phyloP scores from a whole-genome alignment of 176 grass and related monocot species.

The Zoysia pacifica region DNA sequence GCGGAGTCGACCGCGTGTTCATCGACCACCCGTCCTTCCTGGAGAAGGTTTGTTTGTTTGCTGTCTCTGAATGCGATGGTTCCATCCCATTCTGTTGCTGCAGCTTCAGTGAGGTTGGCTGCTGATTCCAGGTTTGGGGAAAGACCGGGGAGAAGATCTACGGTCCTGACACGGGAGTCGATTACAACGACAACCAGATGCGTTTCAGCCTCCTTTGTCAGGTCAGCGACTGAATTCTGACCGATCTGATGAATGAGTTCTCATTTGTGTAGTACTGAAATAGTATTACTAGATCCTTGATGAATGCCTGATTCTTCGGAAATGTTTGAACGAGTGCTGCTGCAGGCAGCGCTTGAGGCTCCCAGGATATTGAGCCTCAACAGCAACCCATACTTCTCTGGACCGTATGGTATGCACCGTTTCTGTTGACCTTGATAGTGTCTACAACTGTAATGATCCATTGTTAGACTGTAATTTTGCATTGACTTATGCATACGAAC shows the following conservation, averaged over 20 bases:
- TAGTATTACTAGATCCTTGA: not conserved
- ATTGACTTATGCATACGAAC: not conserved
- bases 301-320: not conserved
- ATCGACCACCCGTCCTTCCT: slow-evolving; percentile 90
- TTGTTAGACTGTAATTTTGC: slow-evolving; percentile 1
- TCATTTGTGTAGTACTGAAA: not conserved
- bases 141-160: slow-evolving; percentile 97
- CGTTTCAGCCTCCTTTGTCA: slow-evolving; percentile 89
- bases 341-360: slow-evolving; percentile 84
- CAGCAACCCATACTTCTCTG: slow-evolving; percentile 63
- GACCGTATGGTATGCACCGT: slow-evolving; percentile 64
- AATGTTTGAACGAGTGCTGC: not conserved
- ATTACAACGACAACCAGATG: slow-evolving; percentile 81
- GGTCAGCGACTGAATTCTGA: slow-evolving; percentile 36
- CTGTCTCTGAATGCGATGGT: not conserved
- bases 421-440: not conserved
- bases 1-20: slow-evolving; percentile 94
- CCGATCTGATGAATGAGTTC: not conserved
- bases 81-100: not conserved
- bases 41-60: slow-evolving; percentile 58
- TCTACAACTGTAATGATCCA: not conserved
- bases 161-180: slow-evolving; percentile 68
- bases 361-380: slow-evolving; percentile 79
- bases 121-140: slow-evolving; percentile 74
- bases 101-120: slow-evolving; percentile 6